A percentile compares a stretch with the other conserved stretches of the same genome.
phyloP scores from a whole-genome alignment of 306 rosid genomes.

The Quercus robur region DNA sequence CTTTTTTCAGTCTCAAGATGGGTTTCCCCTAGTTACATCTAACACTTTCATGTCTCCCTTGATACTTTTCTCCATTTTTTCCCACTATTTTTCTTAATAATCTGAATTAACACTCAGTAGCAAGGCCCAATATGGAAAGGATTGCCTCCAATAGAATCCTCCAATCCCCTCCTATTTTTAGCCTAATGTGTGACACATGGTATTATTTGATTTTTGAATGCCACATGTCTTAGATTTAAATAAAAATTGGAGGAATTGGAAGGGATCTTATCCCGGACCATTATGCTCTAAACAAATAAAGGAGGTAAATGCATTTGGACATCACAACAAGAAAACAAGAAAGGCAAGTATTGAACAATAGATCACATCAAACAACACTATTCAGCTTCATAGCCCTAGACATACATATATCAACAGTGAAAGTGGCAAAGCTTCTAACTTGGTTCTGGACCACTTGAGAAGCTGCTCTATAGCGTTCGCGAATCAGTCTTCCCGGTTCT shows the following conservation, averaged over 20 bases:
- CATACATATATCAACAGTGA: conserved; percentile 60
- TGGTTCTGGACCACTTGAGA: conserved; percentile 99
- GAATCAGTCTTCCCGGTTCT: conserved; percentile 93
- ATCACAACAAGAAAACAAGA: background rate
- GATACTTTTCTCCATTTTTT: background rate
- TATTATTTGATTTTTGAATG: too few relatives aligned
- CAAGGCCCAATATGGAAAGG: background rate
- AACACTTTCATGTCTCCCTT: background rate
- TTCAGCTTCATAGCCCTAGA: conserved; percentile 47
- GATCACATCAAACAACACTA: conserved; percentile 24
- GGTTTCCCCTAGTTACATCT: background rate
- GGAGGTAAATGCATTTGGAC: background rate
- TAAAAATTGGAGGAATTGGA: too few relatives aligned
- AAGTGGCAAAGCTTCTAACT: conserved; percentile 84
- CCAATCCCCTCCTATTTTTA: too few relatives aligned
- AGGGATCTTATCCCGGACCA: too few relatives aligned
- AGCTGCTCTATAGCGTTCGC: conserved; percentile 92
- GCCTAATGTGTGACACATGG: too few relatives aligned
- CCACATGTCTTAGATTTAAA: too few relatives aligned
- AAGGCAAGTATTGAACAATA: conserved; percentile 4
- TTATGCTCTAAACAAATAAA: background rate
- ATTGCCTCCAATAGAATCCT: too few relatives aligned
- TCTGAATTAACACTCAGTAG: background rate
- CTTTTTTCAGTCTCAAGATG: background rate
- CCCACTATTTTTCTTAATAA: background rate